Conservation (phyloP, 331 rosid species). For the Cydonia oblonga region DNA sequence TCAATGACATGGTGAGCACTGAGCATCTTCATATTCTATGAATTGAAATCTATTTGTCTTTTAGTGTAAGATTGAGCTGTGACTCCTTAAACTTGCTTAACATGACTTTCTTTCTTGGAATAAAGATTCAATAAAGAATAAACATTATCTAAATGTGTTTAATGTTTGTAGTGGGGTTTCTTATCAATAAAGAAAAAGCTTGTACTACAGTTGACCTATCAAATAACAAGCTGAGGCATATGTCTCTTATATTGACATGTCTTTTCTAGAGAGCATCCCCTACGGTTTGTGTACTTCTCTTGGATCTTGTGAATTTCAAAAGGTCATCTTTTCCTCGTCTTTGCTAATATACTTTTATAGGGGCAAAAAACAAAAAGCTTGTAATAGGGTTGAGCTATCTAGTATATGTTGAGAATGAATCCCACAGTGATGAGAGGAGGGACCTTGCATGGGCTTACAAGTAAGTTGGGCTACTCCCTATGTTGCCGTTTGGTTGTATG, state of each 20-base stretch:
- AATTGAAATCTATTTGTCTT: slow-evolving; percentile 1
- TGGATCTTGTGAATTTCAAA: too few relatives aligned
- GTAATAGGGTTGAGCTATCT: background rate
- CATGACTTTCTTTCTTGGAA: background rate
- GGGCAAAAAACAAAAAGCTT: background rate
- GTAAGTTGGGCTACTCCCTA: background rate
- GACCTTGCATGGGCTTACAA: background rate
- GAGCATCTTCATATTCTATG: background rate
- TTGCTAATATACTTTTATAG: too few relatives aligned
- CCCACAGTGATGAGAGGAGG: background rate
- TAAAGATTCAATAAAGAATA: background rate
- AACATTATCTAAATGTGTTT: background rate
- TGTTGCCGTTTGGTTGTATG: background rate
- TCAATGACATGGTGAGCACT: slow-evolving; percentile 87
- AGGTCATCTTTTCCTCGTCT: too few relatives aligned
- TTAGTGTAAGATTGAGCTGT: background rate
- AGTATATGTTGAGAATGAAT: background rate
- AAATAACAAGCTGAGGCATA: too few relatives aligned
- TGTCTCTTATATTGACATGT: too few relatives aligned
- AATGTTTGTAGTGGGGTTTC: background rate
- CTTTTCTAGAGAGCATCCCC: too few relatives aligned
- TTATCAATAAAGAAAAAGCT: too few relatives aligned
- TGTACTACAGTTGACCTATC: too few relatives aligned
- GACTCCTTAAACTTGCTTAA: background rate
- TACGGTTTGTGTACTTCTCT: too few relatives aligned